Evolutionary conservation across 352 stramenopile genomes (phyloP), one percentile per base, ranked within the genome.

Genomic region (Elongisporangium undulatum): DNA sequence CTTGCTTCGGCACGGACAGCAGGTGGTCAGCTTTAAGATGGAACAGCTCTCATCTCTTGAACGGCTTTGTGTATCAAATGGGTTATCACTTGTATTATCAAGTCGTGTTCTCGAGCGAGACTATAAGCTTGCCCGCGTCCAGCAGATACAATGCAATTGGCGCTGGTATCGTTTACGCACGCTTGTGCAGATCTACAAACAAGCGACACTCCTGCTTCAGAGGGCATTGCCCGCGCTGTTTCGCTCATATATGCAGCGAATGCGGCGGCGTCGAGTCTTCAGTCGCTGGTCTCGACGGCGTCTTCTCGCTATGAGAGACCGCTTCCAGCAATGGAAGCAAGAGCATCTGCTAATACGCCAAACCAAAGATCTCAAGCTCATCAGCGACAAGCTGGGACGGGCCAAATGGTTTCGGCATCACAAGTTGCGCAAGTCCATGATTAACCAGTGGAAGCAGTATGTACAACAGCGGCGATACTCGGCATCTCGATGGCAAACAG

Each of bases 401-500:
- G 52, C 53, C 10, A 58, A 59, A 24, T 71, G 65, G 65, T 71
- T 71, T n/a, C 61, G 56, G 6, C 61, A 71, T 23, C 65, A 65
- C 34, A 71, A 71, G 50, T 26, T 71, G 39, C 61, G 61, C 52
- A 68, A 68, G 29, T 20, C 26, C 17, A 61, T 68, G 49, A 20
- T 71, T 1, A 21, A 38, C 2, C 26, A n/a, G 17, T 68, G 65
- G 65, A 56, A 57, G 19, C 15, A 49, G 23, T 70, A 56, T n/a
- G 23, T 67, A 0, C 49, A 34, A 8, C 26, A 21, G 19, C 64
- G 49, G 4, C 59, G 48, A 9, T 12, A 41, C 9, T 15, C 38
- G 2, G 38, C 41, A 20, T 20, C 24, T 38, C 54, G 45, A 52
- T 26, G 13, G 5, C 21, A 48, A 2, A 41, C 19, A 16, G 59